Evolutionary conservation across 164 flowering plant species (phyloP).

Genomic region (Magnolia changhungtana): DNA sequence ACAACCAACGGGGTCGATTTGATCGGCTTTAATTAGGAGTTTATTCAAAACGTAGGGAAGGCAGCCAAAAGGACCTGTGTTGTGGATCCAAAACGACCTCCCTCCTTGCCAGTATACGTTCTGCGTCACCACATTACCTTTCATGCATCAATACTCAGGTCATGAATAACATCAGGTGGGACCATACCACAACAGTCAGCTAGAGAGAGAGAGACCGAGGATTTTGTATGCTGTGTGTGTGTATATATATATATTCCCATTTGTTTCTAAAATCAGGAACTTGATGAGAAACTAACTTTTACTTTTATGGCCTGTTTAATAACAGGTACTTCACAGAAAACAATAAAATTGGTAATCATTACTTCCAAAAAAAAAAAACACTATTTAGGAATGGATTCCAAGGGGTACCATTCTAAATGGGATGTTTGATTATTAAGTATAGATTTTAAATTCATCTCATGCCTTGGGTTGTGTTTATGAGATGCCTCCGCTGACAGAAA

Average conservation of each 20-base stretch:
- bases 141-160: neutral
- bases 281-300: too few species aligned
- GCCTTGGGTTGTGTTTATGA: too few species aligned
- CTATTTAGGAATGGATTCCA: neutral
- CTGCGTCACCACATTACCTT: slow-evolving; percentile 16
- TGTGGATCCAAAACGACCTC: slow-evolving; percentile 58
- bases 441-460: too few species aligned
- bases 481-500: too few species aligned
- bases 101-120: slow-evolving; percentile 38
- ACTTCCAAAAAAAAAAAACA: too few species aligned
- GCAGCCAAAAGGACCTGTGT: slow-evolving; percentile 62
- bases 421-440: neutral
- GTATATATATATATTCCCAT: too few species aligned
- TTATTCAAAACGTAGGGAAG: slow-evolving; percentile 37
- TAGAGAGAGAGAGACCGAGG: neutral
- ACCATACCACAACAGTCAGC: neutral
- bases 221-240: too few species aligned
- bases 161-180: neutral
- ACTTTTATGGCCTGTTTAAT: too few species aligned
- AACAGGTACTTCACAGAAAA: neutral
- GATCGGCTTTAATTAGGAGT: slow-evolving; percentile 17
- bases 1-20: slow-evolving; percentile 47
- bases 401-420: neutral
- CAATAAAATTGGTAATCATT: neutral
- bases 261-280: too few species aligned